Percentiles rank a stretch among this genome's conserved stretches.
Conservation (phyloP, 352 stramenopile genomes). For the Pythium brassicae region DNA sequence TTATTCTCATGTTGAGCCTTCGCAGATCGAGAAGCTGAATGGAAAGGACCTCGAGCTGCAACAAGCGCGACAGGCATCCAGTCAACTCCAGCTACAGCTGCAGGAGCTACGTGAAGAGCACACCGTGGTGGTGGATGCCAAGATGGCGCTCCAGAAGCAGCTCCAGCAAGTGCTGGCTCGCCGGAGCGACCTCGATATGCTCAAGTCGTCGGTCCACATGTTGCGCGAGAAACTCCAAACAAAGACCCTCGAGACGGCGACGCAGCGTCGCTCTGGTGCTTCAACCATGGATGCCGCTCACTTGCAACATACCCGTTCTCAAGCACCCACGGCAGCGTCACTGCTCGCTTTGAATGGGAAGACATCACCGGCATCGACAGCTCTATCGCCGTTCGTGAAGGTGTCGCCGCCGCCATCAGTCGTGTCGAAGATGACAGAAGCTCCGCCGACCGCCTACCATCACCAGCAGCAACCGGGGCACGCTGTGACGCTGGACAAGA, state of each 20-base stretch:
- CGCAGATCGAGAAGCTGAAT: slow-evolving; percentile 61
- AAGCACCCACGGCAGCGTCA: too few relatives aligned
- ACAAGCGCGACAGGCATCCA: slow-evolving; percentile 12
- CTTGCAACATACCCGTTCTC: too few relatives aligned
- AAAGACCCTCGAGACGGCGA: not conserved
- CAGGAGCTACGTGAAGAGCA: slow-evolving; percentile 43
- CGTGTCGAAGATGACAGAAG: slow-evolving; percentile 41
- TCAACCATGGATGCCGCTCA: not conserved
- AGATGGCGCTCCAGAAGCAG: slow-evolving; percentile 51
- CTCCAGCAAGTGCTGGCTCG: slow-evolving; percentile 61
- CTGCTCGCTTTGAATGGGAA: too few relatives aligned
- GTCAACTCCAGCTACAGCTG: slow-evolving; percentile 33
- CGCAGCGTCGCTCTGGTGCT: too few relatives aligned
- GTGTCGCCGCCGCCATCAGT: slow-evolving; percentile 28
- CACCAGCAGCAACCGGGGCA: slow-evolving; percentile 6
- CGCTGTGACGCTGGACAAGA: not conserved
- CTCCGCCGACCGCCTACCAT: slow-evolving; percentile 20
- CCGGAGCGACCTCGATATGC: slow-evolving; percentile 52
- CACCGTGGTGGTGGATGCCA: slow-evolving; percentile 27
- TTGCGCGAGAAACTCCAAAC: slow-evolving; percentile 29
- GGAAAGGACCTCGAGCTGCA: slow-evolving; percentile 42
- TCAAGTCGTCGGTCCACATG: slow-evolving; percentile 54
- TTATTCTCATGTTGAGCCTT: not conserved
- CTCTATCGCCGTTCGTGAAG: slow-evolving; percentile 28
- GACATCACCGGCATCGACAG: not conserved